Evolutionary conservation across 768 basidiomycete species (phyloP).

Genomic region (Lentinula guzmanii): DNA sequence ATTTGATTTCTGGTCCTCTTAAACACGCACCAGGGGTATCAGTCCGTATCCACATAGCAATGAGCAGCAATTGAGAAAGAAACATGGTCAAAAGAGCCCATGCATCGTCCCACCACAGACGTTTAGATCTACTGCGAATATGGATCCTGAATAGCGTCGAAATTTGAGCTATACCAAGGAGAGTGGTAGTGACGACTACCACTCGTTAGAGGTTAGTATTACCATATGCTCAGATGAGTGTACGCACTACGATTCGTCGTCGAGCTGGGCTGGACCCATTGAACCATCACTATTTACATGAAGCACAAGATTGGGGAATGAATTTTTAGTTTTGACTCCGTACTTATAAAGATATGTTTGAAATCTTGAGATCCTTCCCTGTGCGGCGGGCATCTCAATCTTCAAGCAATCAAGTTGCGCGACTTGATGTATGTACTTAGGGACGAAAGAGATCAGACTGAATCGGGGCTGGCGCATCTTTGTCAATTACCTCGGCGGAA

Average conservation of each 20-base stretch:
- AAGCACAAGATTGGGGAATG: neutral
- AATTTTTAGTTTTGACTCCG: neutral
- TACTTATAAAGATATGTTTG: neutral
- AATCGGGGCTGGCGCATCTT: neutral
- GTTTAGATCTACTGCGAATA: neutral
- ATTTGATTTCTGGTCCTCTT: too few species aligned
- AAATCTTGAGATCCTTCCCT: neutral
- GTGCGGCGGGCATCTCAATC: neutral
- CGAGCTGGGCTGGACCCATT: conserved; percentile 8
- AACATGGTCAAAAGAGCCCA: conserved; percentile 5
- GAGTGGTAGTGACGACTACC: conserved; percentile 1
- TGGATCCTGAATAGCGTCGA: conserved; percentile 1
- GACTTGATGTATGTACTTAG: neutral
- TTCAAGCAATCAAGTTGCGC: neutral
- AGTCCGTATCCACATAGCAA: conserved; percentile 9
- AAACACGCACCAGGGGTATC: neutral
- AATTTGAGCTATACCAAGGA: conserved; percentile 5
- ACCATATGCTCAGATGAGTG: neutral
- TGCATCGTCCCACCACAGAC: conserved; percentile 11
- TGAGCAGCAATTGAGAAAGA: neutral
- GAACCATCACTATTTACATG: conserved; percentile 9
- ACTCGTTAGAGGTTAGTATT: neutral
- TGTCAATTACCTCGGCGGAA: neutral
- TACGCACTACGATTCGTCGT: conserved; percentile 7
- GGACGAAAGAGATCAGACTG: neutral